phyloP scores from a whole-genome alignment of 495 filamentous ascomycete genomes.

The Hyaloscypha variabilis region DNA sequence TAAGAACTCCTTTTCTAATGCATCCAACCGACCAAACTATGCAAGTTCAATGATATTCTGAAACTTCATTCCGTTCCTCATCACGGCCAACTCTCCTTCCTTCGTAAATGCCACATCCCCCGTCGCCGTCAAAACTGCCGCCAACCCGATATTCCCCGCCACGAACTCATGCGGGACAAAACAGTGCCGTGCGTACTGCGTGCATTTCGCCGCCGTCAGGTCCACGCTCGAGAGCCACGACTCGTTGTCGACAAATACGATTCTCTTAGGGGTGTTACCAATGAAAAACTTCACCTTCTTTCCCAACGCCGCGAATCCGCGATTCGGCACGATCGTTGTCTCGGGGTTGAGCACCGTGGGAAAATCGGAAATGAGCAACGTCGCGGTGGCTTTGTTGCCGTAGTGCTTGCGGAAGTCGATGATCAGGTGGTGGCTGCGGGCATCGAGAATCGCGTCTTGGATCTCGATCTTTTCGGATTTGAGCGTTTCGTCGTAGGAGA shows the following conservation, averaged over 20 bases:
- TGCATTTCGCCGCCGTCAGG: not conserved
- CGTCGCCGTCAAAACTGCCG: not conserved
- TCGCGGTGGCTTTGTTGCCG: not conserved
- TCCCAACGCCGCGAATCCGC: not conserved
- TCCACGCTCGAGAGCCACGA: not conserved
- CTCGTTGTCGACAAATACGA: not conserved
- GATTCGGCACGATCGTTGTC: not conserved
- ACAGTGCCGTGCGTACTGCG: not conserved
- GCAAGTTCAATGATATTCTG: not conserved
- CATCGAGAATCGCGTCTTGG: not conserved
- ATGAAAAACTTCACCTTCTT: not conserved
- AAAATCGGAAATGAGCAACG: not conserved
- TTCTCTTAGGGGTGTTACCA: not conserved
- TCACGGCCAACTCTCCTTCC: conserved; percentile 11
- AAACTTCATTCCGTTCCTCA: conserved; percentile 16
- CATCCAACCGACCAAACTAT: no score
- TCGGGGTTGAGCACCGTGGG: not conserved
- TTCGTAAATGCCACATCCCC: conserved; percentile 14
- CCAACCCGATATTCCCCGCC: not conserved
- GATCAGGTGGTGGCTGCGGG: not conserved
- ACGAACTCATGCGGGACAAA: not conserved
- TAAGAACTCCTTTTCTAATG: no score
- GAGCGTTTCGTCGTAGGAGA: not conserved
- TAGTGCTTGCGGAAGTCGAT: not conserved
- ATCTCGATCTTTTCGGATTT: not conserved